Evolutionary conservation across 1,284 basidiomycete species (phyloP).

Genomic region (Ganoderma sinense): DNA sequence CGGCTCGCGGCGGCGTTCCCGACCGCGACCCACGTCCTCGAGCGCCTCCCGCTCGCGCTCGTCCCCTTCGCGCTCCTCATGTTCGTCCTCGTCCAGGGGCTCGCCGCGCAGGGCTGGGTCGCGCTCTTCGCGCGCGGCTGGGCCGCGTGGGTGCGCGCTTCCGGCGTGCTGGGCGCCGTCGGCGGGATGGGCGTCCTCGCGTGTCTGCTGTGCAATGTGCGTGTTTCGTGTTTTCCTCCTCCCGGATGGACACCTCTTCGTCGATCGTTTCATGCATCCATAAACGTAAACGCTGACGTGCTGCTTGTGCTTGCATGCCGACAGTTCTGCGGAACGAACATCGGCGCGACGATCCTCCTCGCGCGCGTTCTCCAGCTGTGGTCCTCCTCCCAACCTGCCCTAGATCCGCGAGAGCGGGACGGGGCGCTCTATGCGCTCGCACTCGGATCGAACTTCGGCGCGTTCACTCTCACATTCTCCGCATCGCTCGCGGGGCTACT

Average conservation of each 20-base stretch:
- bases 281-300: not conserved
- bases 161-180: constrained; percentile 51
- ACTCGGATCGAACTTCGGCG: constrained; percentile 90
- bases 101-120: constrained; percentile 92
- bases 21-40: constrained; percentile 74
- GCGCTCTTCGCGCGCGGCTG: constrained; percentile 84
- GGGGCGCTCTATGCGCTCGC: constrained; percentile 70
- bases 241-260: not conserved
- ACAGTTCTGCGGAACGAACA: constrained; percentile 89
- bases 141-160: constrained; percentile 53
- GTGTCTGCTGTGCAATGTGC: constrained; percentile 86
- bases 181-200: constrained; percentile 54
- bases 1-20: constrained; percentile 62
- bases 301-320: not conserved
- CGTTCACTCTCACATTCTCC: constrained; percentile 90
- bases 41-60: constrained; percentile 81
- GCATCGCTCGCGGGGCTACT: constrained; percentile 92
- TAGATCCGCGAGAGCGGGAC: constrained; percentile 42
- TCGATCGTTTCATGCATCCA: not conserved
- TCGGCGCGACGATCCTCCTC: constrained; percentile 94
- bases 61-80: constrained; percentile 95
- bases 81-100: constrained; percentile 92
- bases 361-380: constrained; percentile 63
- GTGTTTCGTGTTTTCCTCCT: constrained; percentile 33
- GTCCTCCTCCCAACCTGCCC: constrained; percentile 27